Base-by-base conservation (phyloP, 1,284 basidiomycete genomes). In the Sporisorium iseilematis-ciliati region DNA sequence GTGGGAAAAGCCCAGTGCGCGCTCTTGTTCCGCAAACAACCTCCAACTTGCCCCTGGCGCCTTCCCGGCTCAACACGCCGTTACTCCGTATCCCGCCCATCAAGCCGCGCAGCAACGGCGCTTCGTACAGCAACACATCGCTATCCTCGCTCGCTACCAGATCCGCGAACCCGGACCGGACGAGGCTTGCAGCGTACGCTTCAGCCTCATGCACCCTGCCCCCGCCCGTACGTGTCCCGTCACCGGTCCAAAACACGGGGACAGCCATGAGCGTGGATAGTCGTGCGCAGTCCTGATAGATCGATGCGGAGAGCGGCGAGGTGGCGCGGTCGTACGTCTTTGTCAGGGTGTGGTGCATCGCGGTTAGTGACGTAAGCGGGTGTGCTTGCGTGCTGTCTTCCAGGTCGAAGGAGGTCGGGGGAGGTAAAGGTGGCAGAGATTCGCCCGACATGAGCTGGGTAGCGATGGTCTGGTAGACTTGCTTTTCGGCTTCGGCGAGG, bases 131-230 rank as follows among this genome's bases (percentile, higher is more conserved):
- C 10, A 86, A 68, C 29, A 84, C 82, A 53, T 86, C 85, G 49
- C 81, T 83, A 56, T 86, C 85, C 65, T 85, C 85, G 55, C 81
- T 82, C 3, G 82, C 81, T 8, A 86, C 85, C 11, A 80, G 62
- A 46, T 86, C 84, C 0, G 84, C 85, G 31, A 63, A 78, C 2
- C 79, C 79, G 1, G 77, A 53, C 12, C 55, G 60, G 4, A 85
- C 85, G 7, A 86, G 75, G 12, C 77, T 75, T 14, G 84, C 75
- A 4, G 82, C 82, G 7, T 82, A 67, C 8, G 84, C 85, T 65
- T 86, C 85, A 4, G 85, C 85, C 67, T 86, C 85, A 58, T 83
- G 80, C 1, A 82, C 49, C 20, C 69, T 58, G 1, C 77, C 76
- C 21, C 77, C 82, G 16, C 77, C 79, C 2, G 64, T 56, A n/a